Percentiles rank a stretch among this genome's conserved stretches.
Evolutionary conservation across 257 asterid genomes (phyloP).

Genomic region (Jacaranda copaia): DNA sequence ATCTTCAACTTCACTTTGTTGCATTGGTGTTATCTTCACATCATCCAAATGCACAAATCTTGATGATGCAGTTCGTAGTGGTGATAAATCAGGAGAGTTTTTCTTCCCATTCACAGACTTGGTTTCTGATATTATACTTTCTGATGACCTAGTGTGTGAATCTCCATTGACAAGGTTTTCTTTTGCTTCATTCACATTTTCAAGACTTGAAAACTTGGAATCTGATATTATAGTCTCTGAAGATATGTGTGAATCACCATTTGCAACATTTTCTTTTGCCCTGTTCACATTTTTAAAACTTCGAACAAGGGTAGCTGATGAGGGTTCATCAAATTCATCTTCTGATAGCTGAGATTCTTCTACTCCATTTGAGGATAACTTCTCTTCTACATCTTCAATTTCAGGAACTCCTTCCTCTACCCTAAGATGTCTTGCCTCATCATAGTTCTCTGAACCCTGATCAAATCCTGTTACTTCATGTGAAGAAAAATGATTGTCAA

Average conservation of each 20-base stretch:
- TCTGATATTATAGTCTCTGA: conserved; percentile 45
- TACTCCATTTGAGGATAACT: conserved; percentile 51
- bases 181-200: conserved; percentile 53
- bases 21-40: conserved; percentile 60
- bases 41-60: conserved; percentile 54
- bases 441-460: conserved; percentile 42
- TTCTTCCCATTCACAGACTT: conserved; percentile 57
- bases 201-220: conserved; percentile 49
- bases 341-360: conserved; percentile 81
- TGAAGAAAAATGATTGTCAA: conserved; percentile 66
- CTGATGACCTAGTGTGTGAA: conserved; percentile 50
- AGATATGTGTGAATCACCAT: conserved; percentile 44
- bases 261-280: conserved; percentile 44
- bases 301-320: conserved; percentile 74
- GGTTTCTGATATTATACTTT: conserved; percentile 46
- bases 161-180: conserved; percentile 42
- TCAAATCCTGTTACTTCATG: conserved; percentile 46
- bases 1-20: conserved; percentile 62
- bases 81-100: conserved; percentile 78
- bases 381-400: conserved; percentile 55
- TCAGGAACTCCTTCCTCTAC: conserved; percentile 56
- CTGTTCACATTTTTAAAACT: conserved; percentile 81
- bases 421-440: conserved; percentile 43
- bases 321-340: conserved; percentile 92
- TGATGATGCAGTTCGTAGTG: conserved; percentile 62